These are phyloP conservation scores for Fibroporia radiculosa DNA, from an alignment of 768 basidiomycete species.

Conservation along the genomic window DNA sequence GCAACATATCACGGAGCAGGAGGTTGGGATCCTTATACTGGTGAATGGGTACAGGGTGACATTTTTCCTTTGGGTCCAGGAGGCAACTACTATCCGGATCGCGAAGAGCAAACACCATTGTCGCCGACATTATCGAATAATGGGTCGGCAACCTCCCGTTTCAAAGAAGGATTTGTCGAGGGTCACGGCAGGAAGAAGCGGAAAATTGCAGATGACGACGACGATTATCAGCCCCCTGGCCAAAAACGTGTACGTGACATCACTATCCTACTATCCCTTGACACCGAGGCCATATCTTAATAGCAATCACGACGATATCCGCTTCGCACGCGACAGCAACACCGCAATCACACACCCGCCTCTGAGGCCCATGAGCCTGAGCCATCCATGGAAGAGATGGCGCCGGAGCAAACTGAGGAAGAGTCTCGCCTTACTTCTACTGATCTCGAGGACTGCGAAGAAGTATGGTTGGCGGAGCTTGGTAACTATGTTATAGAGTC, in stretches of 20 bases:
- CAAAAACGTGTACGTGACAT: slow-evolving; percentile 47
- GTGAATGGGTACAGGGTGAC: slow-evolving; percentile 31
- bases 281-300: not conserved
- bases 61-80: slow-evolving; percentile 30
- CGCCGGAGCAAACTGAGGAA: slow-evolving; percentile 30
- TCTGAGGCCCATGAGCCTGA: slow-evolving; percentile 20
- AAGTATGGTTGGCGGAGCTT: slow-evolving; percentile 68
- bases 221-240: slow-evolving; percentile 44
- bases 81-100: slow-evolving; percentile 27
- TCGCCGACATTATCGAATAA: slow-evolving; percentile 18
- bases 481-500: slow-evolving; percentile 64
- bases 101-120: slow-evolving; percentile 24
- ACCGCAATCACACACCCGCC: slow-evolving; percentile 19
- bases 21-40: slow-evolving; percentile 32
- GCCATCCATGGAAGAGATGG: slow-evolving; percentile 13
- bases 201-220: slow-evolving; percentile 41
- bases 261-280: slow-evolving; percentile 5
- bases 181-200: slow-evolving; percentile 37
- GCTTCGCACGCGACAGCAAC: slow-evolving; percentile 30
- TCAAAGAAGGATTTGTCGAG: slow-evolving; percentile 13
- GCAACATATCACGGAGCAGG: slow-evolving; percentile 30
- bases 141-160: not conserved
- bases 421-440: slow-evolving; percentile 50
- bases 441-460: slow-evolving; percentile 75
- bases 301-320: slow-evolving; percentile 24